Evolutionary conservation across 2,329 filamentous ascomycete species (phyloP).

Genomic region (Phialophora tarda): DNA sequence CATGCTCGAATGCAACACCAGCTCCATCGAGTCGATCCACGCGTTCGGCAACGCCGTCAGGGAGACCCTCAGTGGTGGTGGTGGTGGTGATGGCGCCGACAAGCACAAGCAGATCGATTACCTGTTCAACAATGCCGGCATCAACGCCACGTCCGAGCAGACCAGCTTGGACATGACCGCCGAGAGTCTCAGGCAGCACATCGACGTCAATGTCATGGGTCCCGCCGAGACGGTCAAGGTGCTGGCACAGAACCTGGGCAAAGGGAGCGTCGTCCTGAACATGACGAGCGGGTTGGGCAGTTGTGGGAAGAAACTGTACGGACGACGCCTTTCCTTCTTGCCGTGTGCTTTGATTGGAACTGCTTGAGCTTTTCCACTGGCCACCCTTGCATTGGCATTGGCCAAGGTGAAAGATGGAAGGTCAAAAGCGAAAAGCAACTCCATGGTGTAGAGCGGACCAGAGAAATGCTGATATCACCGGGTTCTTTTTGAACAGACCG

Average conservation of each 20-base stretch:
- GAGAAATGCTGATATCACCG: background rate
- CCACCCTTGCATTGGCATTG: too few relatives aligned
- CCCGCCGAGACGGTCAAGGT: conserved; percentile 41
- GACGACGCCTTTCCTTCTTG: background rate
- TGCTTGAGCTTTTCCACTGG: too few relatives aligned
- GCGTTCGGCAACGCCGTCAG: conserved; percentile 10
- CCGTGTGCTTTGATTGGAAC: too few relatives aligned
- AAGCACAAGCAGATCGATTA: conserved; percentile 16
- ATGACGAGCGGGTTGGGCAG: conserved; percentile 32
- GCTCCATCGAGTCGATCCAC: conserved; percentile 23
- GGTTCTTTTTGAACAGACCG: background rate
- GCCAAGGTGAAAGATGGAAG: too few relatives aligned
- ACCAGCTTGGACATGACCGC: conserved; percentile 23
- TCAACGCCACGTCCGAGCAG: conserved; percentile 26
- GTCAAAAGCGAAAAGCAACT: background rate
- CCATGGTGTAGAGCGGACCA: background rate
- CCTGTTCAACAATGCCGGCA: conserved; percentile 37
- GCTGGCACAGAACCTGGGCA: conserved; percentile 39
- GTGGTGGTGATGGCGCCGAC: background rate
- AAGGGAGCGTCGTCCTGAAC: conserved; percentile 32
- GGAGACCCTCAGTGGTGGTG: conserved; percentile 3
- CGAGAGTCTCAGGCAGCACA: conserved; percentile 24
- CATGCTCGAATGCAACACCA: conserved; percentile 34
- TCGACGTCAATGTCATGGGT: conserved; percentile 44
- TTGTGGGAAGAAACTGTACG: conserved; percentile 23